Evolutionary conservation across 148 eudicot genomes (phyloP), one percentile per base, ranked within the genome.

Genomic region (Arctostaphylos glauca): DNA sequence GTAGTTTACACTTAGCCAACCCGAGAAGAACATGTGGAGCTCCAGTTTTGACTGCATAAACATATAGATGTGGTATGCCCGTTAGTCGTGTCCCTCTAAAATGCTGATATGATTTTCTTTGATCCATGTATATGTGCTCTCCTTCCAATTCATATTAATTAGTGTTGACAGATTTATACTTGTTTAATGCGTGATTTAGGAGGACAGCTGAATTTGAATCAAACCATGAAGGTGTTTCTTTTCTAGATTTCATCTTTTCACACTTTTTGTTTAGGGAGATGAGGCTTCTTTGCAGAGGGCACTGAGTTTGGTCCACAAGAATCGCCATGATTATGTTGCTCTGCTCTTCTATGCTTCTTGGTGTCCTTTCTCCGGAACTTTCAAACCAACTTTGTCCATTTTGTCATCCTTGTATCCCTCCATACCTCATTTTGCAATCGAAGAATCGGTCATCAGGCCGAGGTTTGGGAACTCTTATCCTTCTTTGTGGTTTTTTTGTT

Each of bases 321-420:
- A 84, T 60, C 85, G 70, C 77, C 84, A 87, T 85, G 90, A 87
- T 80, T 96, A 93, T 86, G 92, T 90, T 84, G 96, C 94, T 81
- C 78, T 96, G 80, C 95, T 96, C 85, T 96, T 96, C 88, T 93
- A 96, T 85, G 96, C 98, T 79, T 92, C 98, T 82, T 94, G 98
- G 98, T 96, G 98, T 85, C 96, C 95, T 25, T 96, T 96, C 90
- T 96, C 98, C 62, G 90, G 88, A 85, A 78, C 86, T 72, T 91
- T 96, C 86, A 90, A 91, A 82, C 93, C 98, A 77, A 93, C 73
- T 79, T 91, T 96, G 76, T 93, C 97, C 48, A 80, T 83, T 72
- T 84, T 96, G 81, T 89, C 98, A 71, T 88, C 93, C 71, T 86
- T 93, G 72, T 94, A 90, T 87, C 98, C 97, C 70, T 93, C 95